A percentile compares a stretch with the other conserved stretches of the same genome.
Conservation (phyloP, 2,329 filamentous ascomycete species). For the Geosmithia flava region DNA sequence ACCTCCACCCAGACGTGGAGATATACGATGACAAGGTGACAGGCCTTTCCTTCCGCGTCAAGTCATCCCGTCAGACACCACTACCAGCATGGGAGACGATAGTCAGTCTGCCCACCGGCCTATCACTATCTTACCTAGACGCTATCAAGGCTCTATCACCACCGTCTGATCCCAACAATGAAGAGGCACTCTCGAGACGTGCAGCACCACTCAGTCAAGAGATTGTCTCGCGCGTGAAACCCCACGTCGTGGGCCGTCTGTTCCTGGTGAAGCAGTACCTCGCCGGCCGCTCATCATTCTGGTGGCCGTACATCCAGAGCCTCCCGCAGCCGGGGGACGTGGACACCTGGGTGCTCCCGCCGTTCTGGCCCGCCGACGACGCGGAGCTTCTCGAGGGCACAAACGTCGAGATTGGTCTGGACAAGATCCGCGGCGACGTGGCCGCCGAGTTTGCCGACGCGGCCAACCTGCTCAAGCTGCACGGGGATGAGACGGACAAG, state of each 20-base stretch:
- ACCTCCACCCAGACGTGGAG: slow-evolving; percentile 37
- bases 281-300: slow-evolving; percentile 43
- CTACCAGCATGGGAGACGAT: slow-evolving; percentile 27
- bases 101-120: slow-evolving; percentile 37
- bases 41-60: slow-evolving; percentile 42
- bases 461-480: slow-evolving; percentile 18
- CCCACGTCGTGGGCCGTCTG: slow-evolving; percentile 53
- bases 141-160: slow-evolving; percentile 16
- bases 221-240: slow-evolving; percentile 37
- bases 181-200: not conserved
- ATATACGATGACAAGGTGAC: slow-evolving; percentile 37
- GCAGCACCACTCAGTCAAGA: slow-evolving; percentile 25
- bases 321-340: slow-evolving; percentile 46
- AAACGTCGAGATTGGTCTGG: slow-evolving; percentile 34
- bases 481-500: slow-evolving; percentile 10
- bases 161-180: not conserved
- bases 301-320: slow-evolving; percentile 54
- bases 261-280: slow-evolving; percentile 59
- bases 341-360: slow-evolving; percentile 40
- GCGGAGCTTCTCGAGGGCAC: slow-evolving; percentile 42
- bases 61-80: slow-evolving; percentile 11
- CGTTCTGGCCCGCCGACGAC: slow-evolving; percentile 53
- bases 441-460: slow-evolving; percentile 32
- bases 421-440: slow-evolving; percentile 32
- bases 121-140: slow-evolving; percentile 48